Conservation (phyloP, 306 rosid species). For the Cicer bijugum region DNA sequence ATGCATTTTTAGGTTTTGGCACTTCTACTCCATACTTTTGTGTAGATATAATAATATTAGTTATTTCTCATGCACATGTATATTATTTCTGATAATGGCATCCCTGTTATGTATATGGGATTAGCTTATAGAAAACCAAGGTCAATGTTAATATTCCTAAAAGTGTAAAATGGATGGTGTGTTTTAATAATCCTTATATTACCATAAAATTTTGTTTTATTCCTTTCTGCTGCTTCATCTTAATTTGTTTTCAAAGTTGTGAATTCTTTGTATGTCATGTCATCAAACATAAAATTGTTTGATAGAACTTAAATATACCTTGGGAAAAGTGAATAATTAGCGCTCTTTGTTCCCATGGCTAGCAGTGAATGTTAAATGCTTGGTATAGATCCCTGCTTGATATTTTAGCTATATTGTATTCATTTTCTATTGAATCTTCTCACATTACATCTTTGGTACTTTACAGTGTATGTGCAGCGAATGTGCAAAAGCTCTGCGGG, state of each 20-base stretch:
- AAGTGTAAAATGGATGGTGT: constrained; percentile 19
- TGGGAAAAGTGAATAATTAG: too few relatives aligned
- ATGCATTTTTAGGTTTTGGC: constrained; percentile 13
- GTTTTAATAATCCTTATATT: neutral
- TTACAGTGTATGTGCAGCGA: constrained; percentile 89
- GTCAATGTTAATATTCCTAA: neutral
- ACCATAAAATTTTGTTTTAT: constrained; percentile 15
- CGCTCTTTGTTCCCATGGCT: neutral
- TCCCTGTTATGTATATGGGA: constrained; percentile 26
- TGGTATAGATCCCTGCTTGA: constrained; percentile 28
- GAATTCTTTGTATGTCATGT: neutral
- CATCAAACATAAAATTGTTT: neutral
- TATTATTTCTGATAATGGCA: constrained; percentile 29
- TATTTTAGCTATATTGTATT: constrained; percentile 17
- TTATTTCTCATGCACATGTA: constrained; percentile 4
- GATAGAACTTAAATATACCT: neutral
- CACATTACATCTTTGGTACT: constrained; percentile 35
- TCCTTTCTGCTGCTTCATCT: neutral
- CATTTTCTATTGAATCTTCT: constrained; percentile 38
- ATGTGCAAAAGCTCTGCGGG: constrained; percentile 78
- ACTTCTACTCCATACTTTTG: neutral
- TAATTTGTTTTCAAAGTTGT: constrained; percentile 1
- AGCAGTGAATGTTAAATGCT: neutral
- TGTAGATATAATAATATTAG: neutral
- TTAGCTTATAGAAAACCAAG: constrained; percentile 32